Conservation (phyloP, 768 basidiomycete genomes). For the Russula emetica region DNA sequence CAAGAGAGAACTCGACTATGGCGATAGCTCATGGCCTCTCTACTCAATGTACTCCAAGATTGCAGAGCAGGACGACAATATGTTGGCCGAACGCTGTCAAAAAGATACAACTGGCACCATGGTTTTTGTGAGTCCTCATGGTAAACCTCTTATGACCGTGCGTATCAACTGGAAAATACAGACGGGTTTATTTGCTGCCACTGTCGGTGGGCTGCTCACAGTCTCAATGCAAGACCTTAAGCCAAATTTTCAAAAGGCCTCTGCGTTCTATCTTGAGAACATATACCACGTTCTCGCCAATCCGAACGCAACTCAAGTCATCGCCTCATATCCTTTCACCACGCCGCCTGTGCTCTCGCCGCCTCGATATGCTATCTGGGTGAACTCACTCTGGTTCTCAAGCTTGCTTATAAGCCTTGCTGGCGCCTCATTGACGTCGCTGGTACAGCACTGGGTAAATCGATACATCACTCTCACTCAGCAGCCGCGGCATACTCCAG, state of each 20-base stretch:
- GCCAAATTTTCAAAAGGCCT: background rate
- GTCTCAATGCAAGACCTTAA: slow-evolving; percentile 10
- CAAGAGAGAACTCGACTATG: background rate
- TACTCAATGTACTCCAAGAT: slow-evolving; percentile 17
- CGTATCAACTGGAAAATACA: background rate
- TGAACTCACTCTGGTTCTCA: slow-evolving; percentile 15
- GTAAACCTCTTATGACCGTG: too few relatives aligned
- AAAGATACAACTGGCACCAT: slow-evolving; percentile 23
- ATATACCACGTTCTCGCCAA: background rate
- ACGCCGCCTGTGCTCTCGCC: slow-evolving; percentile 1
- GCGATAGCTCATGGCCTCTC: slow-evolving; percentile 8
- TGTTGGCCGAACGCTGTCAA: slow-evolving; percentile 21
- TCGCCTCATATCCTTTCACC: background rate
- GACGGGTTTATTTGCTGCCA: slow-evolving; percentile 24
- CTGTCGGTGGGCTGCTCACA: slow-evolving; percentile 8
- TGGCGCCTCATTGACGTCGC: background rate
- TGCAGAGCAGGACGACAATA: slow-evolving; percentile 19
- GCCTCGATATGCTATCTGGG: slow-evolving; percentile 3
- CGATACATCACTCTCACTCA: slow-evolving; percentile 3
- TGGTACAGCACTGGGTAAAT: slow-evolving; percentile 1
- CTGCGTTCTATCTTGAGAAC: background rate
- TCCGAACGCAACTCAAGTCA: background rate
- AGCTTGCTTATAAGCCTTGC: slow-evolving; percentile 2
- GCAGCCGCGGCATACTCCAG: background rate
- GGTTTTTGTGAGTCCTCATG: slow-evolving; percentile 20